Base-by-base conservation (phyloP, 2,329 filamentous ascomycete genomes). In the Penicillium rolfsii region DNA sequence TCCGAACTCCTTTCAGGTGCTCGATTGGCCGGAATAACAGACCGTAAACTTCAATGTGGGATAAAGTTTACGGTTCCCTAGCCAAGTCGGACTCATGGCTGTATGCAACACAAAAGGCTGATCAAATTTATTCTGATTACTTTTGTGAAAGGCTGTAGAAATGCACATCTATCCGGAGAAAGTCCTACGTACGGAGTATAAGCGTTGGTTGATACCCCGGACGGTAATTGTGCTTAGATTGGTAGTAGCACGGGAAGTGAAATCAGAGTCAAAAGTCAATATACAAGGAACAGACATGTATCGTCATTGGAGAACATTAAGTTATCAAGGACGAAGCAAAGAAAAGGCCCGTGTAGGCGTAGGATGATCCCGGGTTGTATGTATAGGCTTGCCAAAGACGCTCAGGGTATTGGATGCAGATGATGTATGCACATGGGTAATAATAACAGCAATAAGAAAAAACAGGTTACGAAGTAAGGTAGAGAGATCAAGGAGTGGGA, bases 291-390 rank as follows among this genome's bases (percentile, higher is more conserved):
- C 12, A 30, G 52, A 55, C 45, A 41, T 55, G 55, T 56, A 53
- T 61, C 52, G 40, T 58, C 61, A 38, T 24, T 40, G 48, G 50
- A 40, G 33, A 30, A 61, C 33, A 61, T 55, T 26, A 9, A 57
- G 43, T n/a, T 19, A 6, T 30, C 26, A 55, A 7, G 46, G 19
- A 19, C 16, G 33, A 24, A 6, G 3, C 9, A 38, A 59, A 57
- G 4, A 12, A 24, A 41, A 46, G 19, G n/a, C 12, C 50, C n/a
- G 1, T 28, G 12, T 4, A 16, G 33, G 33, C 16, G 24, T n/a
- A 1, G 9, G 33, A 53, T 40, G 35, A 53, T 40, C 50, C 33
- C 28, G 35, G 22, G 16, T 14, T 22, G 19, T 40, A 40, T n/a
- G 50, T 14, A 38, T 55, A 62, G 56, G 55, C 38, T 58, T 48